phyloP scores from a whole-genome alignment of 768 basidiomycete species.

The Suillus weaverae region DNA sequence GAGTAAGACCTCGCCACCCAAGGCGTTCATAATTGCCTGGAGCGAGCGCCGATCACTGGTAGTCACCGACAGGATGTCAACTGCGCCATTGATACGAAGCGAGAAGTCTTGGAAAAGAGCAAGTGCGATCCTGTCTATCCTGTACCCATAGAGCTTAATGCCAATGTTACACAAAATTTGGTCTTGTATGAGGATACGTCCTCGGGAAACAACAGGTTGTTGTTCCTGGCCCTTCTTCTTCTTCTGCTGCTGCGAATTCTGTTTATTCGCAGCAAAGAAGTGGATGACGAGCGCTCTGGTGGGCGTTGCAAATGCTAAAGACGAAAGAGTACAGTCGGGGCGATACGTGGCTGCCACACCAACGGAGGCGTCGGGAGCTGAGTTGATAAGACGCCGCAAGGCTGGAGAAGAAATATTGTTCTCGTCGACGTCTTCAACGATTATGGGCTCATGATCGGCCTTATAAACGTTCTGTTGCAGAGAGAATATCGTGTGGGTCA shows the following conservation, averaged over 20 bases:
- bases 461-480: slow-evolving; percentile 38
- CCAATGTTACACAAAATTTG: slow-evolving; percentile 31
- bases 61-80: slow-evolving; percentile 43
- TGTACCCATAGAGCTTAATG: slow-evolving; percentile 40
- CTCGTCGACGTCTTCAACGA: slow-evolving; percentile 29
- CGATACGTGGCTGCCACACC: slow-evolving; percentile 48
- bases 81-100: slow-evolving; percentile 33
- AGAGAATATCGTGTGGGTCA: slow-evolving; percentile 18
- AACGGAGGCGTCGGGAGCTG: slow-evolving; percentile 24
- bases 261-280: slow-evolving; percentile 20
- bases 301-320: slow-evolving; percentile 41
- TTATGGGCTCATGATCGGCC: slow-evolving; percentile 23
- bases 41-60: slow-evolving; percentile 31
- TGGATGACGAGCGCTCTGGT: slow-evolving; percentile 37
- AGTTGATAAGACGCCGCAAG: slow-evolving; percentile 31
- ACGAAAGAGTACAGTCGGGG: slow-evolving; percentile 32
- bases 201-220: neutral
- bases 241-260: slow-evolving; percentile 5
- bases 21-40: slow-evolving; percentile 32
- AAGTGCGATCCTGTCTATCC: slow-evolving; percentile 45
- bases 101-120: slow-evolving; percentile 42
- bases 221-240: slow-evolving; percentile 7
- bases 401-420: slow-evolving; percentile 22
- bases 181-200: slow-evolving; percentile 29
- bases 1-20: slow-evolving; percentile 39